Evolutionary conservation across 2,329 filamentous ascomycete genomes (phyloP), one percentile per base, ranked within the genome.

Genomic region (Pyrenophora tritici-repentis): DNA sequence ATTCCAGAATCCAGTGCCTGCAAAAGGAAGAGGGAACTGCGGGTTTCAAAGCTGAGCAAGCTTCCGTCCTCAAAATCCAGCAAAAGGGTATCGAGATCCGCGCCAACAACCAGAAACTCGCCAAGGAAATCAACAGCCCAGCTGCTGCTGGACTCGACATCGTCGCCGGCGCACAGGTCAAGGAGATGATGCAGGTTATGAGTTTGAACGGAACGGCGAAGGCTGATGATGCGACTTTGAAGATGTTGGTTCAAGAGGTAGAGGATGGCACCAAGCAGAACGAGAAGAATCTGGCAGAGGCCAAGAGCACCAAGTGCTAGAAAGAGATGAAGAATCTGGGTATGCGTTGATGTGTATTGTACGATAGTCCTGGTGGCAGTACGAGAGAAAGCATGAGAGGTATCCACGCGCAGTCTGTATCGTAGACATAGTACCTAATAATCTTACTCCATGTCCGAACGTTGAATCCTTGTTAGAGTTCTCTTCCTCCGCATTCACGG

Each of bases 261-360:
- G 37, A 45, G 49, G 52, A 55, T 24, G 57, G 61, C 0, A 65
- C 61, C 41, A 53, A 46, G 24, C 57, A 59, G 54, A 63, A 63
- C 16, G 20, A 50, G 50, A 51, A 41, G 48, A 65, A 63, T 14
- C 31, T 61, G 35, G 35, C 16, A 16, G 53, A 41, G 16, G 58
- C 58, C 0, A 50, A 40, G 31, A 16, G 13, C 2, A 20, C 17
- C 2, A 43, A 43, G 32, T 43, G 41, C 22, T 29, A 29, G 26
- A 13, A 29, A 9, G 10, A 29, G 26, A 24, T 9, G 22, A 24
- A 4, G 22, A 9, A 9, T 24, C 22, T 9, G 22, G 22, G 22
- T 24, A 3, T 24, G 1, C 8, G 22, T 5, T 24, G 22, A 5
- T 24, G 8, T 24, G 22, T 24, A 4, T 24, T 24, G 22, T 24